Base-by-base conservation (phyloP, 2,329 filamentous ascomycete species). In the Colletotrichum sojae region DNA sequence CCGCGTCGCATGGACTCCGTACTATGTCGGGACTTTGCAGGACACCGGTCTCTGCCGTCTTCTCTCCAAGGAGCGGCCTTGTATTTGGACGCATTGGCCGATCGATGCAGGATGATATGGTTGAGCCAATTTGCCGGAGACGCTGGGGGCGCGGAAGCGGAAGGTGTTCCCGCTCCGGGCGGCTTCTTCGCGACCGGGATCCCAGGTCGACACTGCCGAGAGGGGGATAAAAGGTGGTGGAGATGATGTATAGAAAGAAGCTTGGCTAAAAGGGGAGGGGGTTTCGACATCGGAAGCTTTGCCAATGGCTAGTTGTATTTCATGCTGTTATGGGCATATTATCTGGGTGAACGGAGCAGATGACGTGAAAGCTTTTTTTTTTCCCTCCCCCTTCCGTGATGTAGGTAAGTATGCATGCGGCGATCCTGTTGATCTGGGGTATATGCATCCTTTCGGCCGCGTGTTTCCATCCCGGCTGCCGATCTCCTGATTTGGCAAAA, bases 21-120 rank as follows among this genome's bases (percentile, higher is more conserved):
- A n/a, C 18, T 25, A 25, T 25, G 22, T 25, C 22, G 20, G n/a
- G 31, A 20, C 22, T 62, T 52, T 51, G 43, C 25, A 45, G n/a
- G 20, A n/a, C 53, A 25, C 31, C 31, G 31, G 31, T 36, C 31
- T 36, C 31, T 36, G 31, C 31, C 8, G 22, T 25, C 22, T 25
- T 25, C 46, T 48, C 13, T 51, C 18, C 22, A 18, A n/a, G 27
- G 46, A 27, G 15, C 15, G 25, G 48, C 53, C 16, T 64, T 61
- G 40, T 27, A 46, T 18, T 51, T 36, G 49, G 31, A 36, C 22
- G 40, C 48, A 22, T 58, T 46, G 40, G 8, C 53, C 53, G 60
- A 54, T 68, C 53, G 16, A 2, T 43, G 55, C 40, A 56, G 62
- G 66, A 36, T 55, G 45, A 66, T 36, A 4, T 39, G 40, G 25